A percentile compares a stretch with the other conserved stretches of the same genome.
Conservation (phyloP, 225 moss, liverwort and hornwort species). For the Ulota crispa region DNA sequence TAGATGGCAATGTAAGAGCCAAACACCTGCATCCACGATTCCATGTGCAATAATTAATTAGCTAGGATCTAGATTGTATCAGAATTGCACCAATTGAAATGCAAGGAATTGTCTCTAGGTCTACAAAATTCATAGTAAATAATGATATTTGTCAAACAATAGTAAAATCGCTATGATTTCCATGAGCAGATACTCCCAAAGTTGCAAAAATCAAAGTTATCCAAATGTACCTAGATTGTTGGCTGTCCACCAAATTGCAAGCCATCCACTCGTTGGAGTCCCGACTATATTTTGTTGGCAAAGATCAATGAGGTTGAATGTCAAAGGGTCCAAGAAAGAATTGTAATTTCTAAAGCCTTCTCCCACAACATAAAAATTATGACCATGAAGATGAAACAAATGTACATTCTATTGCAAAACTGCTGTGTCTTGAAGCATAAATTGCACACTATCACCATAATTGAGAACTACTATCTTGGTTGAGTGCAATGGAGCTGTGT, state of each 20-base stretch:
- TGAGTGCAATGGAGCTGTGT: conserved; percentile 25
- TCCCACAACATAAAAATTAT: conserved; percentile 48
- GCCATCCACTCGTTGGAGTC: conserved; percentile 42
- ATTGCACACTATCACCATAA: conserved; percentile 35
- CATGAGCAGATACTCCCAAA: not conserved
- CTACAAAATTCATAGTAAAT: not conserved
- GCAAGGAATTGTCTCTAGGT: not conserved
- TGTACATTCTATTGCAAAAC: conserved; percentile 30
- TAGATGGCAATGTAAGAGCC: conserved; percentile 50
- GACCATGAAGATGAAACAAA: conserved; percentile 54
- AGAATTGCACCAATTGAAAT: not conserved
- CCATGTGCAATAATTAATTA: not conserved
- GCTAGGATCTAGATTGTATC: not conserved
- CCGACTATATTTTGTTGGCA: conserved; percentile 35
- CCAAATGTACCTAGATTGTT: conserved; percentile 36
- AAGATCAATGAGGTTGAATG: conserved; percentile 40
- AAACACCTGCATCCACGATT: conserved; percentile 29
- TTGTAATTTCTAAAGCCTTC: conserved; percentile 40
- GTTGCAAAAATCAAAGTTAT: not conserved
- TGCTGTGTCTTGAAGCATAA: conserved; percentile 43
- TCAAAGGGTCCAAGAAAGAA: conserved; percentile 13
- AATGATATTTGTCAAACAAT: not conserved
- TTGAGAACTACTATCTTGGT: conserved; percentile 38
- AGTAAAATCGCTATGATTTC: not conserved
- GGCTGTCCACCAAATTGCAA: conserved; percentile 37